Evolutionary conservation across 345 rosid species (phyloP), one percentile per base, ranked within the genome.

Genomic region (Gossypium australe): DNA sequence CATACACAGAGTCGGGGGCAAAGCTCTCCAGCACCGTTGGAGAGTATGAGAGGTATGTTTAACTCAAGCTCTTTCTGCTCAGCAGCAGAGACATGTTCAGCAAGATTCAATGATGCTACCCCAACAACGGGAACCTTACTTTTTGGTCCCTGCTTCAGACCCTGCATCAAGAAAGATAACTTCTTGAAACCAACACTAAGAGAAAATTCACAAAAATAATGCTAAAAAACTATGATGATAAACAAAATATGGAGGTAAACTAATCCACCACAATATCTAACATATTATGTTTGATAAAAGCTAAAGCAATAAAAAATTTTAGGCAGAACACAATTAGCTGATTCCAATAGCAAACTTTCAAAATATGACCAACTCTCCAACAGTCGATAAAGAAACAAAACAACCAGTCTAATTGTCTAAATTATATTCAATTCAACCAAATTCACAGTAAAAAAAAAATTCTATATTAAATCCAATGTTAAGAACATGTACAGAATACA

Each of bases 1-100:
- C 92, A 17, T 93, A 95, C 99, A 74, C 78, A 80, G 79, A 94
- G 94, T 47, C 65, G 78, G 9, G 89, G 88, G 70, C 63, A 75
- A 13, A 77, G 73, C 80, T 93, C 85, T 34, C 84, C 47, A 60
- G 79, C 60, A 51, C 78, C 84, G 29, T 76, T 59, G 59, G 88
- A 73, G 77, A 81, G 78, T 0, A 73, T 62, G 48, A 92, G 84
- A 72, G 96, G 93, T 61, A 90, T 65, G 73, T 43, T 84, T 17
- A 92, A n/a, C 66, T 89, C 92, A 14, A 87, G 82, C 41, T 89
- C 86, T 69, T 81, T 80, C 76, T 86, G 78, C 69, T 80, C 86
- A 24, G 85, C 82, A 7, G 75, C 64, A 76, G 89, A 76, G 20
- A 87, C 92, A 75, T 81, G 89, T 52, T 93, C 93, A 10, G 93